A percentile compares a stretch with the other conserved stretches of the same genome.
Conservation (phyloP, 169 alveolate species). For the Pseudocohnilembus persalinus region DNA sequence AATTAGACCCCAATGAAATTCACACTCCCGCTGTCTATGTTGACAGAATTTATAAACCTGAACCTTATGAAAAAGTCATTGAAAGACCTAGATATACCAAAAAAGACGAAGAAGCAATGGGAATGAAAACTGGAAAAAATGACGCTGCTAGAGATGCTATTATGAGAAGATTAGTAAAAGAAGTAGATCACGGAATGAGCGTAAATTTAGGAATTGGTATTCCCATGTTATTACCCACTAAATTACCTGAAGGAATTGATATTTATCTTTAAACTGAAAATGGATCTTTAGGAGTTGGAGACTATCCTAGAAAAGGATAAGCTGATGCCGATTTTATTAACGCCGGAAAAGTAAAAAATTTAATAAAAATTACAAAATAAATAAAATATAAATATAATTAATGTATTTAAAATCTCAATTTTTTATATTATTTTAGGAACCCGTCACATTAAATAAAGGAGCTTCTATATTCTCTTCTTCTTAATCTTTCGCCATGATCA, state of each 20-base stretch:
- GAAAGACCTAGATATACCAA: conserved; percentile 50
- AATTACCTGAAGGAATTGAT: conserved; percentile 39
- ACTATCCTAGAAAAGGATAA: conserved; percentile 66
- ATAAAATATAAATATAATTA: not conserved
- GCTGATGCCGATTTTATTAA: conserved; percentile 73
- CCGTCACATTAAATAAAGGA: conserved; percentile 60
- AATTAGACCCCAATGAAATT: conserved; percentile 59
- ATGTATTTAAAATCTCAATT: not conserved
- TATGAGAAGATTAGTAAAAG: conserved; percentile 69
- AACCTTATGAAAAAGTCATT: conserved; percentile 50
- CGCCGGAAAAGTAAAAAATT: conserved; percentile 59
- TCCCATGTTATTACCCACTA: conserved; percentile 65
- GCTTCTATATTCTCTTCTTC: conserved; percentile 56
- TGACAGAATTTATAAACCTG: conserved; percentile 56
- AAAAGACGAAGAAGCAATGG: conserved; percentile 29
- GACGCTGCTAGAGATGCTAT: conserved; percentile 46
- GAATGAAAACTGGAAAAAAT: conserved; percentile 22
- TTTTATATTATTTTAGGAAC: conserved; percentile 29
- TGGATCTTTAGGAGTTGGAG: conserved; percentile 74
- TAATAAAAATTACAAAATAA: not conserved
- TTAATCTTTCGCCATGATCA: conserved; percentile 61
- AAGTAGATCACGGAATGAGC: conserved; percentile 65
- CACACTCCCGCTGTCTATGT: conserved; percentile 72
- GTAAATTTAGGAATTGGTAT: conserved; percentile 79
- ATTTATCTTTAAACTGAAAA: conserved; percentile 64